Conservation (phyloP, 202 grass and related monocot genomes). For the Digitaria exilis region DNA sequence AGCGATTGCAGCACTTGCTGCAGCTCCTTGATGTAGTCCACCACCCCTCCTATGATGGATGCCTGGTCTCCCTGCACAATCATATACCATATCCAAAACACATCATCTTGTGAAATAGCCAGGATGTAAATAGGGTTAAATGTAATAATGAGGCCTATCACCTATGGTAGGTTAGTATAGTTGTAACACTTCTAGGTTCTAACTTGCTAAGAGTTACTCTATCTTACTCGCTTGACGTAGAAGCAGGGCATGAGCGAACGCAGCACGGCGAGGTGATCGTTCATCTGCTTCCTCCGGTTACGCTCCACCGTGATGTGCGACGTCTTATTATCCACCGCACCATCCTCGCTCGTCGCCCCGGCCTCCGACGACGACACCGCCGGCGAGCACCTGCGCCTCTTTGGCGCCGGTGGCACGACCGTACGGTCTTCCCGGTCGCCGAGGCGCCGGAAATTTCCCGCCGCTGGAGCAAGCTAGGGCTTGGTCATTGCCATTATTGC, state of each 20-base stretch:
- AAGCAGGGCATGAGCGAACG: constrained; percentile 74
- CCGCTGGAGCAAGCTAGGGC: background rate
- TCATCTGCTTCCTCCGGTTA: constrained; percentile 83
- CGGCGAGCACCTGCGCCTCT: constrained; percentile 43
- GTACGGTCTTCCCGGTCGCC: background rate
- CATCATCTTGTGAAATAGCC: background rate
- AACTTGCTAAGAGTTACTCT: background rate
- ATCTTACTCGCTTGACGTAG: constrained; percentile 73
- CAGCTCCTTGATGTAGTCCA: constrained; percentile 98
- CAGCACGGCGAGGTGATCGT: constrained; percentile 62
- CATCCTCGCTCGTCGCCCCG: background rate
- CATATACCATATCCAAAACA: background rate
- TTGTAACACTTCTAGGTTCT: background rate
- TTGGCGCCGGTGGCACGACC: background rate
- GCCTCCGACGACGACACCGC: background rate
- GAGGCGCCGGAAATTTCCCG: background rate
- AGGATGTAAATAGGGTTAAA: background rate
- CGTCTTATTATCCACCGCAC: constrained; percentile 7
- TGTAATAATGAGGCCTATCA: background rate
- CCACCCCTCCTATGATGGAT: constrained; percentile 96
- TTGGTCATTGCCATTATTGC: background rate
- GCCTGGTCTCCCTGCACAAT: constrained; percentile 82
- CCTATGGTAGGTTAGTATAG: background rate
- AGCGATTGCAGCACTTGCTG: constrained; percentile 86
- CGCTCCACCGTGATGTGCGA: constrained; percentile 73